A percentile compares a stretch with the other conserved stretches of the same genome.
Conservation (phyloP, 1,284 basidiomycete species). For the Pyrrhoderma noxium region DNA sequence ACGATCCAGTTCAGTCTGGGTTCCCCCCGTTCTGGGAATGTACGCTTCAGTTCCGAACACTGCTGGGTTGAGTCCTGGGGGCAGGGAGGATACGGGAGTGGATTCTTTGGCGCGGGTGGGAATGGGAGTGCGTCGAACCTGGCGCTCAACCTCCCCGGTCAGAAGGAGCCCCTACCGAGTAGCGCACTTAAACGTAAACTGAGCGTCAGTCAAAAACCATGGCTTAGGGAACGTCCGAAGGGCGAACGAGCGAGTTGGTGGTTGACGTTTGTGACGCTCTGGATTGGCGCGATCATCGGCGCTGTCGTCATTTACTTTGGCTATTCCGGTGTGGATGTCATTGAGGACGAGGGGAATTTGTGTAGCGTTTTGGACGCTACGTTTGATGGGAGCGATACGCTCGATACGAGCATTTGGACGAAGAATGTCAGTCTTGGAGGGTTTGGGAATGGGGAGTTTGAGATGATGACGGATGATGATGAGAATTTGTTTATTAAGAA, state of each 20-base stretch:
- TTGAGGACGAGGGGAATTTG: too few species aligned
- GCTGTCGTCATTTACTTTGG: conserved; percentile 43
- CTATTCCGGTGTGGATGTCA: conserved; percentile 24
- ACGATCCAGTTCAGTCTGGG: conserved; percentile 51
- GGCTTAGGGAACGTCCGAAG: conserved; percentile 45
- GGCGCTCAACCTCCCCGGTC: conserved; percentile 13
- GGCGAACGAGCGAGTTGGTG: conserved; percentile 49
- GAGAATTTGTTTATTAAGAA: conserved; percentile 68
- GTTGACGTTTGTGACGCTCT: conserved; percentile 42
- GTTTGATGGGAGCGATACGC: conserved; percentile 52
- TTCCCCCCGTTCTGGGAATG: conserved; percentile 35
- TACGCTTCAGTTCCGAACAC: not conserved
- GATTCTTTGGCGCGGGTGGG: conserved; percentile 9
- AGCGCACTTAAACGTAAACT: conserved; percentile 15
- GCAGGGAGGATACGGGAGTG: conserved; percentile 1
- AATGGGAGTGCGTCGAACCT: conserved; percentile 4
- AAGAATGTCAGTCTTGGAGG: conserved; percentile 69
- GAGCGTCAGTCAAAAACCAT: conserved; percentile 42
- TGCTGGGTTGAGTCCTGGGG: not conserved
- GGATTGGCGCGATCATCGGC: conserved; percentile 39
- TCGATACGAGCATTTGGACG: conserved; percentile 50
- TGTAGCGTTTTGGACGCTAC: conserved; percentile 67
- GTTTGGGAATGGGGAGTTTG: conserved; percentile 75
- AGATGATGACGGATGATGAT: conserved; percentile 62
- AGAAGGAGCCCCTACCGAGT: conserved; percentile 18